phyloP scores from a whole-genome alignment of 2,329 filamentous ascomycete species.

The Ascochyta clinopodiicola region DNA sequence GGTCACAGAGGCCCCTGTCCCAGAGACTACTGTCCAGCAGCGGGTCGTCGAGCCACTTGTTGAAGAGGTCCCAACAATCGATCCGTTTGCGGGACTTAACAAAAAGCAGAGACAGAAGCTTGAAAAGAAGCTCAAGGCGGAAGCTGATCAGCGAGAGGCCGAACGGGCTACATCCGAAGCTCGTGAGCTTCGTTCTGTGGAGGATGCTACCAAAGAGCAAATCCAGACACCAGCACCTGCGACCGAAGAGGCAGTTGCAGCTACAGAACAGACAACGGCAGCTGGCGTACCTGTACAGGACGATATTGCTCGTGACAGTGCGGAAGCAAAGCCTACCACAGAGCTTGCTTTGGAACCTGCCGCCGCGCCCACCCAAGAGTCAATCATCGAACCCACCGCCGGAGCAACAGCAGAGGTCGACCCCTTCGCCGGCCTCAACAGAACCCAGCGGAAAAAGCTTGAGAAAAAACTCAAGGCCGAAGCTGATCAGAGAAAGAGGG shows the following conservation, averaged over 20 bases:
- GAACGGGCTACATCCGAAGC: conserved; percentile 1
- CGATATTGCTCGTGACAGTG: too few species aligned
- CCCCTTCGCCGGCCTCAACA: conserved; percentile 37
- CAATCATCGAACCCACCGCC: not conserved
- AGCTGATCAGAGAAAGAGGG: conserved; percentile 24
- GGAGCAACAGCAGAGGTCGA: conserved; percentile 15
- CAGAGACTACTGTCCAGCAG: too few species aligned
- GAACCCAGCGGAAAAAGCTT: conserved; percentile 38
- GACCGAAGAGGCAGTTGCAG: not conserved
- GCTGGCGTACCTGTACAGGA: not conserved
- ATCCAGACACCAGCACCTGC: not conserved
- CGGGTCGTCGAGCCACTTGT: not conserved
- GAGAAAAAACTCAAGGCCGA: conserved; percentile 48
- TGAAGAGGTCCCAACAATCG: not conserved
- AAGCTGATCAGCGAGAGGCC: conserved; percentile 3
- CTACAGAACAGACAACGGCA: not conserved
- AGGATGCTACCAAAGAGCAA: not conserved
- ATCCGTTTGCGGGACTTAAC: conserved; percentile 11
- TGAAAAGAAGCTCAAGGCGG: conserved; percentile 27
- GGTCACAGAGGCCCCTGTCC: too few species aligned
- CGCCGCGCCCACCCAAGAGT: not conserved
- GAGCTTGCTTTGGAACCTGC: not conserved
- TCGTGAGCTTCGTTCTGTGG: not conserved
- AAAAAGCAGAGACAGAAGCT: conserved; percentile 30
- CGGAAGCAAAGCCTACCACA: not conserved